Percentiles rank a stretch among this genome's conserved stretches.
These are phyloP conservation scores for Pisolithus albus DNA, from an alignment of 768 basidiomycete genomes.

Conservation along the genomic window DNA sequence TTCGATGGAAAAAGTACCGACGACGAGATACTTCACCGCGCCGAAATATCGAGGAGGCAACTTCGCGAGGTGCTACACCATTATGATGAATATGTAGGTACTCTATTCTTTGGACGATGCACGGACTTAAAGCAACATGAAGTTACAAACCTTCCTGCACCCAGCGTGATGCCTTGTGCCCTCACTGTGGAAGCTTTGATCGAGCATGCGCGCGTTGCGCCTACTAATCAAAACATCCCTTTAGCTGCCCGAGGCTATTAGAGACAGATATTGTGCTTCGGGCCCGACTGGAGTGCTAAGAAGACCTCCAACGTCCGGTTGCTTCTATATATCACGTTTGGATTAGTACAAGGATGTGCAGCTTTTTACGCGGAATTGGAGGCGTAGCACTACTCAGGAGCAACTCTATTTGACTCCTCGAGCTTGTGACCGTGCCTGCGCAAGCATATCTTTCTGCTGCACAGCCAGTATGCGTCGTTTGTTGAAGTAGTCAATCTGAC, in stretches of 20 bases:
- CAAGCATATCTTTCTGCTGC: slow-evolving; percentile 66
- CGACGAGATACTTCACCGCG: slow-evolving; percentile 88
- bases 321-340: no score
- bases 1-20: slow-evolving; percentile 90
- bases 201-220: no score
- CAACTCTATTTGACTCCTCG: slow-evolving; percentile 8
- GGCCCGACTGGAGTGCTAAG: no score
- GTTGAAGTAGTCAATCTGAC: slow-evolving; percentile 94
- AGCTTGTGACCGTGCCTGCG: slow-evolving; percentile 36
- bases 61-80: slow-evolving; percentile 76
- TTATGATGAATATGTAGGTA: slow-evolving; percentile 81
- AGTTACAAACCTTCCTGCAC: slow-evolving; percentile 43
- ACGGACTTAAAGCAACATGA: slow-evolving; percentile 2
- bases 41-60: slow-evolving; percentile 78
- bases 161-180: slow-evolving; percentile 21
- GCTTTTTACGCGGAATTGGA: no score
- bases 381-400: background rate
- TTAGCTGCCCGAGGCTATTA: no score
- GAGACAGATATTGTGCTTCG: no score
- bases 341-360: no score
- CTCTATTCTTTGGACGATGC: background rate
- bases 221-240: no score
- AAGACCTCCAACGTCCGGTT: no score
- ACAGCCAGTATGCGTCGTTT: slow-evolving; percentile 78
- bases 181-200: no score